Percentiles rank a stretch among this genome's conserved stretches.
Conservation (phyloP, 768 basidiomycete species). For the Tulasnella calospora region DNA sequence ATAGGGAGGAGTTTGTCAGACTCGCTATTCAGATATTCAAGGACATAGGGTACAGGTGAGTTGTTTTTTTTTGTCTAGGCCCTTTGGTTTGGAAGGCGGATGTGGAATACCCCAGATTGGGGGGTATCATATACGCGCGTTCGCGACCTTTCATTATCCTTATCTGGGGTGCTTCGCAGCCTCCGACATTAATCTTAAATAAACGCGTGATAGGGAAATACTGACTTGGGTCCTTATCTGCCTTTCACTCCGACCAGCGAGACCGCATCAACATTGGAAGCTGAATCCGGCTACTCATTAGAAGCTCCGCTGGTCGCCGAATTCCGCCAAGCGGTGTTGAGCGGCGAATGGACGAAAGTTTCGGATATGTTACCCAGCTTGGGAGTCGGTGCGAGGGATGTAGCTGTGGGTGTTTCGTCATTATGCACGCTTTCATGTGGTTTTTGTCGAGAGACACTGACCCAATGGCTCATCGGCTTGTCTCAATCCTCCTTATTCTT, state of each 20-base stretch:
- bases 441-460: not conserved
- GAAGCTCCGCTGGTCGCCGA: slow-evolving; percentile 71
- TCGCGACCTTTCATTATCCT: slow-evolving; percentile 48
- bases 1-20: slow-evolving; percentile 87
- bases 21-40: slow-evolving; percentile 82
- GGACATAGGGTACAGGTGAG: slow-evolving; percentile 70
- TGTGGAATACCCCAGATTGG: not conserved
- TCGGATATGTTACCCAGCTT: slow-evolving; percentile 62
- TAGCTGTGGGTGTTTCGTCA: slow-evolving; percentile 49
- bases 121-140: not conserved
- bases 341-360: slow-evolving; percentile 76
- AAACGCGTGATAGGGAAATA: slow-evolving; percentile 15
- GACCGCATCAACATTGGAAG: slow-evolving; percentile 82
- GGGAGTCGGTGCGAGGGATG: slow-evolving; percentile 62
- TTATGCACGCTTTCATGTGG: not conserved
- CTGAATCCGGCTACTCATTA: slow-evolving; percentile 86
- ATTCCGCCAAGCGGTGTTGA: slow-evolving; percentile 74
- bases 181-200: not conserved
- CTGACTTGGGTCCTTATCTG: slow-evolving; percentile 26
- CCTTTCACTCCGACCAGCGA: slow-evolving; percentile 48
- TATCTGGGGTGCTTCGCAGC: slow-evolving; percentile 27
- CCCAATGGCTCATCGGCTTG: not conserved
- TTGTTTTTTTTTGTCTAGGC: slow-evolving; percentile 8
- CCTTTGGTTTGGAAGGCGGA: not conserved
- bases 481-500: not conserved